phyloP scores from a whole-genome alignment of 2,329 filamentous ascomycete species.

The Samsoniella hepiali region DNA sequence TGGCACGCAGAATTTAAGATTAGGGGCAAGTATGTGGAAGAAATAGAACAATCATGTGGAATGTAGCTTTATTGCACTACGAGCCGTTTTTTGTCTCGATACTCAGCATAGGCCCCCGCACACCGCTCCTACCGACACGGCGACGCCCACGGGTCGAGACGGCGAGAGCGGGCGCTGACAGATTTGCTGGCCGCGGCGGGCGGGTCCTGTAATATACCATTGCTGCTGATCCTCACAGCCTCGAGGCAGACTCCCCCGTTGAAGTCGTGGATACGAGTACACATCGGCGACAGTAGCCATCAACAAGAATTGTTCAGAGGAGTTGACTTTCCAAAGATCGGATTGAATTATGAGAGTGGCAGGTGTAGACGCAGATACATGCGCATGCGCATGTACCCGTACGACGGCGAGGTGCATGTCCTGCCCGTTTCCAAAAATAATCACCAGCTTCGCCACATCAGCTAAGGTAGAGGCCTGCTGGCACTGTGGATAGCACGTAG shows the following conservation, averaged over 20 bases:
- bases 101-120: neutral
- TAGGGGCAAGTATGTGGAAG: neutral
- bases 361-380: neutral
- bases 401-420: neutral
- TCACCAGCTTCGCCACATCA: constrained; percentile 2
- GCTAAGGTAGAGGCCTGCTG: neutral
- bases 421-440: constrained; percentile 1
- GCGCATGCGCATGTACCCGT: too few species aligned
- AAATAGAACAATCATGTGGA: too few species aligned
- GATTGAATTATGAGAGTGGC: neutral
- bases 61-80: too few species aligned
- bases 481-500: neutral
- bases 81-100: too few species aligned
- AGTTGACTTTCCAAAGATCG: neutral
- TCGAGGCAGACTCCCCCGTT: neutral
- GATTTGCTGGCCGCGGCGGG: neutral
- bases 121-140: too few species aligned
- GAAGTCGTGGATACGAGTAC: neutral
- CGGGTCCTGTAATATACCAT: constrained; percentile 1
- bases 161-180: neutral
- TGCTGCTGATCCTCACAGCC: neutral
- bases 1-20: too few species aligned
- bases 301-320: neutral
- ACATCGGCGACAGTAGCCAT: neutral
- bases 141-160: too few species aligned